Base-by-base conservation (phyloP, 2,329 filamentous ascomycete genomes). In the Fusarium algeriense region DNA sequence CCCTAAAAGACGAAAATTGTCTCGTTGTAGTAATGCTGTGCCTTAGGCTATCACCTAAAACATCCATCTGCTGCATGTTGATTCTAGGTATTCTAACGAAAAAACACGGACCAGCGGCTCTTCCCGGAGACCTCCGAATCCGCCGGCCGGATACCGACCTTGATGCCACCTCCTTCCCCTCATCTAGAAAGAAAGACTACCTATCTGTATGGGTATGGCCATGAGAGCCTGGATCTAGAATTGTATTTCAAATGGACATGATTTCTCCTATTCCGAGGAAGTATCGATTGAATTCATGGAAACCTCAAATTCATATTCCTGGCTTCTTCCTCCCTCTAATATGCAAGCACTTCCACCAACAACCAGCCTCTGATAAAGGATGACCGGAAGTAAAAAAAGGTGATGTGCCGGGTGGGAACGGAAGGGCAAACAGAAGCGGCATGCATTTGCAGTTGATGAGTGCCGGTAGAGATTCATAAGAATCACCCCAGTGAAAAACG, bases 81-180 rank as follows among this genome's bases (percentile, higher is more conserved):
- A 35, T 34, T 60, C 20, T 52, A 50, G 10, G 30, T 30, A 30
- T 61, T 69, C 64, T 67, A 60, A 57, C 55, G 13, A 68, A 64
- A 63, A 70, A 63, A 70, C 73, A 74, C 74, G 70, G 74, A 35
- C 66, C 70, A 76, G 60, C 69, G 74, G 74, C 71, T 69, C 71
- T 56, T 67, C 56, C 70, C 71, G 73, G 73, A 58, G 56, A 59
- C 64, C 57, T 73, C 72, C 69, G 72, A 62, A 54, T 57, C 49
- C 64, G 44, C 64, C 49, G 37, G 50, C 57, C 46, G 41, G 59
- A 53, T 60, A 44, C 56, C 67, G 56, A 54, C 46, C 46, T 65
- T 56, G 57, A 54, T 52, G 50, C 56, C 66, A 49, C 60, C 60
- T 38, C 55, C 52, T 44, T 69, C 63, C 41, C 43, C 44, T 69